These are phyloP conservation scores for Fusarium sp. DNA, from an alignment of 2,329 filamentous ascomycete species.

Conservation along the genomic window DNA sequence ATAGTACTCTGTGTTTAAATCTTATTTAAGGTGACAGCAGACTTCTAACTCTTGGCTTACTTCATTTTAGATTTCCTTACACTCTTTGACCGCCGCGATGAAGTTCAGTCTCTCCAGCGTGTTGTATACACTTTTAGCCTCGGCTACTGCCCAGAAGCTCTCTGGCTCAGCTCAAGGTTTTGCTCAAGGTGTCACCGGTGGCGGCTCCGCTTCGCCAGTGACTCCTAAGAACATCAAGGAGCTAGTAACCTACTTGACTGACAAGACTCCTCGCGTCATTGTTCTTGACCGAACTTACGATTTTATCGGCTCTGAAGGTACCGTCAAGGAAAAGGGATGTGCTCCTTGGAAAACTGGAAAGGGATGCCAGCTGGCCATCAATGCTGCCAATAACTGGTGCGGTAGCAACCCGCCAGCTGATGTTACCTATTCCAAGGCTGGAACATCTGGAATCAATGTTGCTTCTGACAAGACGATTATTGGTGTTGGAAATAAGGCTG, in stretches of 20 bases:
- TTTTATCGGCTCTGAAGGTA: slow-evolving; percentile 45
- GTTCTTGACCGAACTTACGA: slow-evolving; percentile 51
- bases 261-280: slow-evolving; percentile 50
- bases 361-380: slow-evolving; percentile 39
- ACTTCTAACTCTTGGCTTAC: not conserved
- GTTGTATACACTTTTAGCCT: not conserved
- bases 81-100: not conserved
- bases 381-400: slow-evolving; percentile 40
- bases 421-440: slow-evolving; percentile 23
- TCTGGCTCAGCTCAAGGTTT: slow-evolving; percentile 32
- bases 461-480: slow-evolving; percentile 57
- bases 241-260: slow-evolving; percentile 31
- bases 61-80: not conserved
- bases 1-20: not conserved
- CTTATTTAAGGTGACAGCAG: not conserved
- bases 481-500: slow-evolving; percentile 53
- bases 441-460: slow-evolving; percentile 38
- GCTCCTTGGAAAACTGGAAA: slow-evolving; percentile 36
- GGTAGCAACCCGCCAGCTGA: slow-evolving; percentile 8
- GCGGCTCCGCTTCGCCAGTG: slow-evolving; percentile 24
- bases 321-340: slow-evolving; percentile 29
- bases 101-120: not conserved
- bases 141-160: not conserved
- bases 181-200: slow-evolving; percentile 27
- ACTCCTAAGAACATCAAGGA: slow-evolving; percentile 24